A percentile compares a stretch with the other conserved stretches of the same genome.
Conservation (phyloP, 352 stramenopile genomes). For the Pythium pyrilobum region DNA sequence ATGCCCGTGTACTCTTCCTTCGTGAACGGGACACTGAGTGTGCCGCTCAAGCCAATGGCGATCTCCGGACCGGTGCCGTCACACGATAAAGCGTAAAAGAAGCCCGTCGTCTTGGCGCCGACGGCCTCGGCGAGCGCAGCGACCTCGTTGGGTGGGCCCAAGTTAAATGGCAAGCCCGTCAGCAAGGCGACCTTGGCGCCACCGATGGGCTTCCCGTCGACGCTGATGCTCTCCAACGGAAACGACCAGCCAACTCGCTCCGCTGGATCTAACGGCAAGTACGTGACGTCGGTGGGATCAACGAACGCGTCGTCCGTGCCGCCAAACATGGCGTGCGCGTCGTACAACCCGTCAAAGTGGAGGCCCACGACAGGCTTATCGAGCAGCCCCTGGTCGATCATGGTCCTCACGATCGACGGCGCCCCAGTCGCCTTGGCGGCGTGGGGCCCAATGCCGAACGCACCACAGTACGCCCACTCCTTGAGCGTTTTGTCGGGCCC, state of each 20-base stretch:
- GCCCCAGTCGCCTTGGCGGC: neutral
- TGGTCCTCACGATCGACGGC: neutral
- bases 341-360: neutral
- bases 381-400: slow-evolving; percentile 1
- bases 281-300: neutral
- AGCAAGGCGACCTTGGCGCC: neutral
- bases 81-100: too few relatives aligned
- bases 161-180: neutral
- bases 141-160: neutral
- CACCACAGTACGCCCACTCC: too few relatives aligned
- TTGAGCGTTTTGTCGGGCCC: too few relatives aligned
- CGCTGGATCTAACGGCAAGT: neutral
- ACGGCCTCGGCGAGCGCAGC: neutral
- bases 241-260: neutral
- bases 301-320: slow-evolving; percentile 1
- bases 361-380: slow-evolving; percentile 4
- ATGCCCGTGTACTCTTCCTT: slow-evolving; percentile 10
- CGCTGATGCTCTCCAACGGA: neutral
- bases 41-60: neutral
- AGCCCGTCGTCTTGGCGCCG: neutral
- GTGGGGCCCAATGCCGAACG: neutral
- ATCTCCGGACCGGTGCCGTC: slow-evolving; percentile 8
- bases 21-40: neutral
- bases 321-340: slow-evolving; percentile 1
- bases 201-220: neutral